Conservation (phyloP, 2,329 filamentous ascomycete species). For the Penicillium sp. region DNA sequence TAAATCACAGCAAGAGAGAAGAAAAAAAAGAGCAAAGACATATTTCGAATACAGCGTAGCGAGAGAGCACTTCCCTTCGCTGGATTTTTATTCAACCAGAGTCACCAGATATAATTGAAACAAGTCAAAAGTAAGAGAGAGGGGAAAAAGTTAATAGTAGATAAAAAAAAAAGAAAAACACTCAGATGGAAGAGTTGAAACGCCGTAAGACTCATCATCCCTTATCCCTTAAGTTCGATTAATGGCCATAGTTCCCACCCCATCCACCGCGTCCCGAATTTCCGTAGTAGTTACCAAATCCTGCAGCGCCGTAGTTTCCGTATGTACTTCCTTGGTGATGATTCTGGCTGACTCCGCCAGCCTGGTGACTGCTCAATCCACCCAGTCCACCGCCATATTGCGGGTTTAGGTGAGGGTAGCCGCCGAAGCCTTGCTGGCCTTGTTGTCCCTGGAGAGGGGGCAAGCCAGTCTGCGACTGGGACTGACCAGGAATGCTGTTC, state of each 20-base stretch:
- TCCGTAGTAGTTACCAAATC: conserved; percentile 43
- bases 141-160: not conserved
- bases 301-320: conserved; percentile 39
- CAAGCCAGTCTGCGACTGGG: conserved; percentile 47
- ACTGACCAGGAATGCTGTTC: conserved; percentile 54
- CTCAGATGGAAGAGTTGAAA: conserved; percentile 17
- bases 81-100: conserved; percentile 13
- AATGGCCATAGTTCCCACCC: conserved; percentile 46
- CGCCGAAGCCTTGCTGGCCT: conserved; percentile 54
- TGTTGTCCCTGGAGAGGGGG: conserved; percentile 53
- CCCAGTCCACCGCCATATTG: conserved; percentile 50
- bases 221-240: conserved; percentile 5
- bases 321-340: conserved; percentile 40
- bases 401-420: conserved; percentile 53
- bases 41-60: conserved; percentile 13
- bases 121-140: conserved; percentile 6
- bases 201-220: conserved; percentile 19
- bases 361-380: conserved; percentile 40
- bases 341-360: conserved; percentile 32
- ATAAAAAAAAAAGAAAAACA: conserved; percentile 17
- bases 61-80: conserved; percentile 15
- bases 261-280: conserved; percentile 43
- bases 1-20: not conserved
- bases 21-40: conserved; percentile 4
- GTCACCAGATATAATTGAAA: conserved; percentile 9